A percentile compares a stretch with the other conserved stretches of the same genome.
Evolutionary conservation across 1,139 yeast genomes (phyloP).

Genomic region (Pichia terricola): DNA sequence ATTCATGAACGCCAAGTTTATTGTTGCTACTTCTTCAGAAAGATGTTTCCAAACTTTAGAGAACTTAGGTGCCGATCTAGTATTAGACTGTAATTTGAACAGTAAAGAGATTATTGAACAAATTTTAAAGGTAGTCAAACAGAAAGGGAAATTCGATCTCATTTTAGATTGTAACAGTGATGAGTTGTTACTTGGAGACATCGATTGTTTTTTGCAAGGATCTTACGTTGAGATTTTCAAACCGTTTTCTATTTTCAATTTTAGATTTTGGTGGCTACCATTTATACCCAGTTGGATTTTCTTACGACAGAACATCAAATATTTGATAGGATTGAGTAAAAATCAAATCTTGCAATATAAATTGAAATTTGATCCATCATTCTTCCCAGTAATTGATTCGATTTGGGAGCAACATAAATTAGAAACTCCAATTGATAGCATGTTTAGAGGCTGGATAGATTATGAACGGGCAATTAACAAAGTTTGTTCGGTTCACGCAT

Average conservation of each 20-base stretch:
- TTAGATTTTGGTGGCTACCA: background rate
- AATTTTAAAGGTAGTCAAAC: constrained; percentile 27
- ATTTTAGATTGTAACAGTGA: constrained; percentile 21
- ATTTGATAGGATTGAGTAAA: constrained; percentile 1
- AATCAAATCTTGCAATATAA: constrained; percentile 2
- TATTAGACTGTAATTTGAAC: constrained; percentile 20
- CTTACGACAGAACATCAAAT: constrained; percentile 1
- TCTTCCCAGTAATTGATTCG: constrained; percentile 17
- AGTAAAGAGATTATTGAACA: constrained; percentile 25
- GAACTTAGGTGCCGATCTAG: constrained; percentile 15
- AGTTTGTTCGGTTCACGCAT: constrained; percentile 38
- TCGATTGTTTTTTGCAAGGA: constrained; percentile 26
- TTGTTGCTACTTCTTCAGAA: constrained; percentile 36
- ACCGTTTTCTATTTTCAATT: background rate
- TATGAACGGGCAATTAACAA: constrained; percentile 40
- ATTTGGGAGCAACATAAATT: constrained; percentile 36
- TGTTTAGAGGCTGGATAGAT: constrained; percentile 36
- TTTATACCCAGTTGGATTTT: constrained; percentile 4
- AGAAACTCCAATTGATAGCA: constrained; percentile 45
- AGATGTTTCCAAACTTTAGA: constrained; percentile 10
- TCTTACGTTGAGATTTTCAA: constrained; percentile 18
- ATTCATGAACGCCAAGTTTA: constrained; percentile 31
- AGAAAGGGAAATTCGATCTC: constrained; percentile 34
- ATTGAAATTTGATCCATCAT: constrained; percentile 7
- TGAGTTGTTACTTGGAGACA: constrained; percentile 9